These are phyloP conservation scores for Barbatosphaeria neglecta DNA, from an alignment of 495 filamentous ascomycete species.

Conservation along the genomic window DNA sequence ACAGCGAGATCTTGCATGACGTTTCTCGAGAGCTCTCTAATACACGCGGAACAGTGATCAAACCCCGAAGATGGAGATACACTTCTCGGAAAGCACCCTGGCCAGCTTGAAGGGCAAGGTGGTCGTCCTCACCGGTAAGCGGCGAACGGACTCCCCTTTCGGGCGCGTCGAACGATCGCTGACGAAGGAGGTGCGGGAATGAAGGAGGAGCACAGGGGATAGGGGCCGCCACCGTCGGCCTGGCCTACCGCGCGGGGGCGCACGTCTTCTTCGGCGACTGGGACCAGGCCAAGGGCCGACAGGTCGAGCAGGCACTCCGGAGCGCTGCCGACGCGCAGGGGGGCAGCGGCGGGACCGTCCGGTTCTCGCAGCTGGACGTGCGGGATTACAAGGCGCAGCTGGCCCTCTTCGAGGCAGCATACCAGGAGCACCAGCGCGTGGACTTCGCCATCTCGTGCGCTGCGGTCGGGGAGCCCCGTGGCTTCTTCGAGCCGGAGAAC, in stretches of 20 bases:
- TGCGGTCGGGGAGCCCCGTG: slow-evolving; percentile 7
- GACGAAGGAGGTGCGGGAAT: not conserved
- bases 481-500: slow-evolving; percentile 10
- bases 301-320: slow-evolving; percentile 1
- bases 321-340: not conserved
- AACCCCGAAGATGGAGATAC: slow-evolving; percentile 7
- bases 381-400: slow-evolving; percentile 8
- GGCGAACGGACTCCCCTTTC: too few species aligned
- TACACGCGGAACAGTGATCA: too few species aligned
- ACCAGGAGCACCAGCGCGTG: slow-evolving; percentile 4
- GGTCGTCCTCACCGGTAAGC: slow-evolving; percentile 9
- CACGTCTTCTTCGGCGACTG: slow-evolving; percentile 16
- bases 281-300: slow-evolving; percentile 1
- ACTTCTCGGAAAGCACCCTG: slow-evolving; percentile 1
- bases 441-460: slow-evolving; percentile 14
- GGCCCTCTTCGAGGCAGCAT: slow-evolving; percentile 12
- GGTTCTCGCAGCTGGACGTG: slow-evolving; percentile 11
- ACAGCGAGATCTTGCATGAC: not conserved
- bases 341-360: not conserved
- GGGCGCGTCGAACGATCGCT: not conserved
- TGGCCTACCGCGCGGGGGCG: slow-evolving; percentile 6
- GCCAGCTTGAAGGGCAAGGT: slow-evolving; percentile 3
- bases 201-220: slow-evolving; percentile 18
- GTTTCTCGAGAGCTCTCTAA: not conserved
- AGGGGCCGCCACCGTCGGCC: slow-evolving; percentile 13